These are phyloP conservation scores for Bipolaris victoriae DNA, from an alignment of 2,329 filamentous ascomycete genomes.

Conservation along the genomic window DNA sequence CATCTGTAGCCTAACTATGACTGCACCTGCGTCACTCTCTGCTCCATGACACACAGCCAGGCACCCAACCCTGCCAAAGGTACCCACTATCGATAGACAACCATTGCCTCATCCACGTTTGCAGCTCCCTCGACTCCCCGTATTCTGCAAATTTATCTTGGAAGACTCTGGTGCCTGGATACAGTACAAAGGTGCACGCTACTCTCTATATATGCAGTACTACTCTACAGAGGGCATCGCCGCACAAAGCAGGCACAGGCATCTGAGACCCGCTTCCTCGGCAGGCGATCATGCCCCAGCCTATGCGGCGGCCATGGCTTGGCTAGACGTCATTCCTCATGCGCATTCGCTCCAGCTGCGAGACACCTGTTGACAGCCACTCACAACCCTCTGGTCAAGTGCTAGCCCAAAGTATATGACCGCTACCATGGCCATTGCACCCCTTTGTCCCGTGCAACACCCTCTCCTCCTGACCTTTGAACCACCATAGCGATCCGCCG, in stretches of 20 bases:
- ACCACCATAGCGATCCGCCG: slow-evolving; percentile 30
- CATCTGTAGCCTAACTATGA: no score
- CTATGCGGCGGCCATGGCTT: slow-evolving; percentile 8
- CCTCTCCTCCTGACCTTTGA: slow-evolving; percentile 41
- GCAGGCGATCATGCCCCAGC: slow-evolving; percentile 9
- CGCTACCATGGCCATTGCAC: slow-evolving; percentile 24
- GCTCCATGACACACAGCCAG: no score
- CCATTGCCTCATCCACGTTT: no score
- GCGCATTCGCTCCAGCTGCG: slow-evolving; percentile 19
- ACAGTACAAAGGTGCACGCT: not conserved
- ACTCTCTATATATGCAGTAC: not conserved
- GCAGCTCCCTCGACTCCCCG: no score
- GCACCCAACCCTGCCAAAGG: no score
- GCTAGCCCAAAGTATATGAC: slow-evolving; percentile 26
- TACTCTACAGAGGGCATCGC: not conserved
- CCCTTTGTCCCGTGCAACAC: slow-evolving; percentile 42
- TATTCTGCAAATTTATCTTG: no score
- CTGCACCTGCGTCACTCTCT: no score
- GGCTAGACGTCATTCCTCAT: slow-evolving; percentile 20
- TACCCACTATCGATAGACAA: no score
- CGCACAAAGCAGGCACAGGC: slow-evolving; percentile 10
- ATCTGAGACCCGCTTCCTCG: slow-evolving; percentile 6
- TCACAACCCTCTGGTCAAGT: slow-evolving; percentile 20
- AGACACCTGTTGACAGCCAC: slow-evolving; percentile 16
- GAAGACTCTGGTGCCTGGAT: no score